These are phyloP conservation scores for Amanita phalloides DNA, from an alignment of 768 basidiomycete species.

Conservation along the genomic window DNA sequence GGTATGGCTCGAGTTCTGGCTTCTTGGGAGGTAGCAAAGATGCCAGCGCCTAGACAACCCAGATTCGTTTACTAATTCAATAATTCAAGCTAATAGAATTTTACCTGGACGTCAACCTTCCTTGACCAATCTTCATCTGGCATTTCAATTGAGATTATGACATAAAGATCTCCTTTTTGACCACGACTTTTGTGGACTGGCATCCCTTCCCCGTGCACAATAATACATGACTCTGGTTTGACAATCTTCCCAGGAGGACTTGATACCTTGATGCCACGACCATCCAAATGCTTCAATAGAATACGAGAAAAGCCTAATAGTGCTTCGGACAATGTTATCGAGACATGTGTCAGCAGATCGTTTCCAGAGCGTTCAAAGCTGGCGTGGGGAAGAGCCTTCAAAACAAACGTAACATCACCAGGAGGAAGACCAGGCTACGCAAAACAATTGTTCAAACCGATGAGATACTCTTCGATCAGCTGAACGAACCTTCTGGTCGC, in stretches of 20 bases:
- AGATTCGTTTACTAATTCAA: neutral
- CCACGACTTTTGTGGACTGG: conserved; percentile 58
- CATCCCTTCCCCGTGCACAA: conserved; percentile 85
- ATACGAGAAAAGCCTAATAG: conserved; percentile 92
- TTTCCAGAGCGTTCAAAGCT: conserved; percentile 78
- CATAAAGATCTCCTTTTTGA: conserved; percentile 70
- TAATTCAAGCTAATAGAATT: neutral
- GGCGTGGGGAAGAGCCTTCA: conserved; percentile 57
- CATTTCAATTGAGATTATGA: conserved; percentile 85
- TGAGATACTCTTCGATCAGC: neutral
- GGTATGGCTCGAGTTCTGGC: conserved; percentile 57
- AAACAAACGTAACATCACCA: conserved; percentile 83
- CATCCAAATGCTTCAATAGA: conserved; percentile 85
- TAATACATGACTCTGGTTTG: conserved; percentile 61
- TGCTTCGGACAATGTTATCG: conserved; percentile 88
- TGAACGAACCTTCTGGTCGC: conserved; percentile 69
- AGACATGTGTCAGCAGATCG: conserved; percentile 70
- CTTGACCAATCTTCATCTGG: conserved; percentile 70
- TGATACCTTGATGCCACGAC: conserved; percentile 74
- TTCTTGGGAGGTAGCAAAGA: conserved; percentile 70
- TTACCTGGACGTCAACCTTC: conserved; percentile 49
- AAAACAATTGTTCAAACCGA: neutral
- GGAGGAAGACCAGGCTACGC: conserved; percentile 72
- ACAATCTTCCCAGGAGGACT: conserved; percentile 71
- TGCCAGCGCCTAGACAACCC: conserved; percentile 41